Base-by-base conservation (phyloP, 345 rosid species). In the Arabidopsis suecica region DNA sequence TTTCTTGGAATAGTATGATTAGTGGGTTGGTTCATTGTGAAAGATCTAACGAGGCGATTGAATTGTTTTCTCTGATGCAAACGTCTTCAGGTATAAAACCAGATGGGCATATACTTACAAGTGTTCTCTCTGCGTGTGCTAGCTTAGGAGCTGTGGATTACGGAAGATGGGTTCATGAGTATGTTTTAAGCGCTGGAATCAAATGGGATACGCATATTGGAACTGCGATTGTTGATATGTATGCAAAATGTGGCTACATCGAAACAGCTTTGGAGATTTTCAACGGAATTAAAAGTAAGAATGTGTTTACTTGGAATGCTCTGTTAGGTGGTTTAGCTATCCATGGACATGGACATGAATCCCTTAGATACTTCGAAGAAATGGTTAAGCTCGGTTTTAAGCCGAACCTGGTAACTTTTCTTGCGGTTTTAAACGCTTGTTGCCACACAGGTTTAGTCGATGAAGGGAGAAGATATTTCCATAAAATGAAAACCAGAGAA, bases 131-230 rank as follows among this genome's bases (percentile, higher is more conserved):
- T 33, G 87, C 85, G 0, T 82, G 87, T 82, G 84, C 87, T 22
- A 66, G 61, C 25, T 76, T 78, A 63, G 87, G 87, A 57, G 84
- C 75, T 78, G 82, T 84, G 64, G 87, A 84, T 62, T 80, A 71
- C 59, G 85, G 87, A 22, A 82, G 73, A 78, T 80, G 81, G 87
- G 80, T 84, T 45, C 87, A 82, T 58, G 82, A 82, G 73, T 82
- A 82, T 71, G 65, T 84, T 20, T 61, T 74, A 34, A 37, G 33
- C 4, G 40, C 57, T 64, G 83, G 73, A 9, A 78, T 80, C 5
- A 47, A 72, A 70, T 75, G 85, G 85, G 87, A 82, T 61, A 69
- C 57, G 1, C 82, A 80, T 60, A 65, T 82, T 25, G 83, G 84
- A 49, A 82, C 84, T 3, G 81, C 83, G 13, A 20, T 84, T 18